Evolutionary conservation across 1,139 yeast species (phyloP).

Genomic region (Eremothecium cymbalariae): DNA sequence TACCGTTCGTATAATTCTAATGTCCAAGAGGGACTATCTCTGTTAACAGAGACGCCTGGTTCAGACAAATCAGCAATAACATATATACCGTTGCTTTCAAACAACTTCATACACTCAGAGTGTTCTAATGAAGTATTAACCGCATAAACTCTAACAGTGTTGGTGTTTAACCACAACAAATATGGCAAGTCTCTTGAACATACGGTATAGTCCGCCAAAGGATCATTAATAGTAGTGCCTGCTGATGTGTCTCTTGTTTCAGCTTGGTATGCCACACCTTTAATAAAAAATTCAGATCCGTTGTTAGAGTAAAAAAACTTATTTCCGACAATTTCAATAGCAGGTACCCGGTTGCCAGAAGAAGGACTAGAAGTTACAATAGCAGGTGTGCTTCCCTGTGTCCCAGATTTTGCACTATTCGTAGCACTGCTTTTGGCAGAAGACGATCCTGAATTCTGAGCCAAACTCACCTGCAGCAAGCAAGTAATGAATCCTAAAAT

Average conservation of each 20-base stretch:
- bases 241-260: conserved; percentile 50
- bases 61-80: conserved; percentile 67
- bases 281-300: conserved; percentile 67
- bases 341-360: conserved; percentile 36
- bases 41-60: conserved; percentile 56
- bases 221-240: conserved; percentile 50
- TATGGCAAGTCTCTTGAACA: conserved; percentile 77
- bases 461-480: not conserved
- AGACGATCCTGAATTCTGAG: not conserved
- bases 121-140: conserved; percentile 61
- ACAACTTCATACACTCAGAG: conserved; percentile 54
- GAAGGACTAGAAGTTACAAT: conserved; percentile 1
- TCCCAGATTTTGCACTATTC: too few species aligned
- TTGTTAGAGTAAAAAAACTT: conserved; percentile 64
- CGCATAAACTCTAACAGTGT: conserved; percentile 68
- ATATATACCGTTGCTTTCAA: conserved; percentile 71
- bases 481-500: not conserved
- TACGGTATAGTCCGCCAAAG: conserved; percentile 55
- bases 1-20: conserved; percentile 56
- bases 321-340: conserved; percentile 52
- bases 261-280: conserved; percentile 73
- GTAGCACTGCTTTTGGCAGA: conserved; percentile 5
- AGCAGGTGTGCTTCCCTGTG: not conserved
- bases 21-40: conserved; percentile 52
- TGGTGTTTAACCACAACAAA: conserved; percentile 50